phyloP scores from a whole-genome alignment of 345 rosid genomes.

The Populus nigra region DNA sequence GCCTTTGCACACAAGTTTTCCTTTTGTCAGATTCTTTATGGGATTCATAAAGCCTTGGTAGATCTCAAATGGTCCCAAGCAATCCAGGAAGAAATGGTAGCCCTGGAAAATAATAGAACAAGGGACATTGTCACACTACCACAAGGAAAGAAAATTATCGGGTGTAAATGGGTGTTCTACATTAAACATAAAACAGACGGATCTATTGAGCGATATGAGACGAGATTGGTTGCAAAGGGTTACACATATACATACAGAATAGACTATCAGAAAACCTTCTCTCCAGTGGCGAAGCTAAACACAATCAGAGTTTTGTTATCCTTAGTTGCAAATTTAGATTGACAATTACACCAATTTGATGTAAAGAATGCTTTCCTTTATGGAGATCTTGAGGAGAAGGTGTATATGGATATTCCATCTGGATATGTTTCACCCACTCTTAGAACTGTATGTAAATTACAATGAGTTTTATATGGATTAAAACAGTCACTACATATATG shows the following conservation, averaged over 20 bases:
- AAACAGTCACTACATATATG: too few species aligned
- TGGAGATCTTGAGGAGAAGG: neutral
- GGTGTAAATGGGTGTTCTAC: neutral
- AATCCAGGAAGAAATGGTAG: neutral
- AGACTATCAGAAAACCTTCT: too few species aligned
- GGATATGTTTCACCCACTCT: too few species aligned
- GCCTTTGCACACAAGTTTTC: neutral
- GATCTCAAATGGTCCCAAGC: neutral
- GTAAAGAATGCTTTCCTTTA: too few species aligned
- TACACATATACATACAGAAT: neutral
- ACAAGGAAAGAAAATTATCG: accelerated
- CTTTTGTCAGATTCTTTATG: accelerated
- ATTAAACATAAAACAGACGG: neutral
- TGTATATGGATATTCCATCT: too few species aligned
- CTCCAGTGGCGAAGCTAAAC: accelerated
- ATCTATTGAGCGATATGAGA: accelerated
- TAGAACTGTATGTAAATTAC: too few species aligned
- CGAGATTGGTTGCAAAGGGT: neutral
- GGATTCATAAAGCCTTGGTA: neutral
- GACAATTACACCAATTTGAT: neutral
- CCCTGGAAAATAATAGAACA: too few species aligned
- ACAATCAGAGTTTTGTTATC: neutral
- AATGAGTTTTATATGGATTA: too few species aligned
- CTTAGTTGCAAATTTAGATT: too few species aligned
- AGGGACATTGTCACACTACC: too few species aligned